Base-by-base conservation (phyloP, 1,284 basidiomycete genomes). In the Veloboletus limbatus region DNA sequence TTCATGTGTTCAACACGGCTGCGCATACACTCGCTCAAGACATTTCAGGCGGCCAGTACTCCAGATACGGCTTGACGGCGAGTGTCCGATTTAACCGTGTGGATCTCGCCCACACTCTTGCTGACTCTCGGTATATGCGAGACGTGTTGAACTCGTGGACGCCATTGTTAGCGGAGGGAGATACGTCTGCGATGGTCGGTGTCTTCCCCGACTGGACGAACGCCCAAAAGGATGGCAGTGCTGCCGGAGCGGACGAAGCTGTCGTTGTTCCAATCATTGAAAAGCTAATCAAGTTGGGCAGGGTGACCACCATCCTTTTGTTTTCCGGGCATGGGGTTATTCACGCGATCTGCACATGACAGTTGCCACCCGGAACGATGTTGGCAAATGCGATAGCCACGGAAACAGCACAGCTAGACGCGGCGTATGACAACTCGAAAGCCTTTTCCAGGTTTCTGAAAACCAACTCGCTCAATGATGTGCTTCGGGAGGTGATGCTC, bases 161-260 rank as follows among this genome's bases (percentile, higher is more conserved):
- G 1, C 61, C 65, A 2, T 45, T 72, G 8, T 54, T 76, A 3
- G 52, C 52, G 2, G 42, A 28, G 1, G 58, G 51, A 7, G 43
- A 45, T 10, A 39, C 56, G 6, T 58, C 69, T 3, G 48, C 66
- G 1, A 58, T 76, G 17, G 14, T 76, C 2, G 69, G 67, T 3
- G 67, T 68, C 30, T 74, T 71, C 40, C 63, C 69, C 55, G 68
- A 73, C 40, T 75, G 73, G 73, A 40, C 55, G 16, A 38, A 31
- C 16, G 25, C 46, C 4, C 60, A 59, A 37, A 55, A 58, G 20
- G 56, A 55, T 6, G 53, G 50, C 13, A 48, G 46, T n/a, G 46
- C 41, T 13, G 28, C 21, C 3, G 45, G 49, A 27, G 58, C 50
- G 3, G 48, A 50, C 21, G 49, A 48, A 25, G 39, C 42, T 1